A percentile compares a stretch with the other conserved stretches of the same genome.
Conservation (phyloP, 108 stramenopile genomes). For the Cyclotella sp. region DNA sequence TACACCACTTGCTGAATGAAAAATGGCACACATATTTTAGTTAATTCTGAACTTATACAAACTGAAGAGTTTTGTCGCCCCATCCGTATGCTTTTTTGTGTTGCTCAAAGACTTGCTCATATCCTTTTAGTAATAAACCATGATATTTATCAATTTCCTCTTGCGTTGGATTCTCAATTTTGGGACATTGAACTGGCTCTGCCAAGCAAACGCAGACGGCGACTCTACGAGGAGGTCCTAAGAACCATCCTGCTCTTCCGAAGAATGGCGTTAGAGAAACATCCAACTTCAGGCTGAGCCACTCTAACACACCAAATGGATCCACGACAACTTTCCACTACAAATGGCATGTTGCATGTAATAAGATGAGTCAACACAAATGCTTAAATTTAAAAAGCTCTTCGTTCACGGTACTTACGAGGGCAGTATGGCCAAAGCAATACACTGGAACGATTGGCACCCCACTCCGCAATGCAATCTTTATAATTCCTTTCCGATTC, state of each 20-base stretch:
- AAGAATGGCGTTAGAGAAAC: constrained; percentile 63
- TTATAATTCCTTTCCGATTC: constrained; percentile 71
- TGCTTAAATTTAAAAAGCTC: not conserved
- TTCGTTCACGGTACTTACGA: constrained; percentile 4
- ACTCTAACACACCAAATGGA: constrained; percentile 68
- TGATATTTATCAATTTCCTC: constrained; percentile 71
- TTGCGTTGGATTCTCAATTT: constrained; percentile 64
- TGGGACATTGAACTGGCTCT: constrained; percentile 64
- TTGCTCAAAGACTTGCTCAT: constrained; percentile 60
- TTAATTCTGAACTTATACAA: constrained; percentile 29
- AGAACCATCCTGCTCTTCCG: constrained; percentile 69
- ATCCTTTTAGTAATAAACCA: constrained; percentile 56
- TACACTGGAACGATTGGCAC: constrained; percentile 71
- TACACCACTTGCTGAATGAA: constrained; percentile 26
- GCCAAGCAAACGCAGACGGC: constrained; percentile 62
- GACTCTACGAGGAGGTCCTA: constrained; percentile 64
- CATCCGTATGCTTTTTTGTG: constrained; percentile 75
- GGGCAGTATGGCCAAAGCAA: constrained; percentile 68
- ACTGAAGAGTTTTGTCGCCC: constrained; percentile 47
- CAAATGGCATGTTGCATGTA: not conserved
- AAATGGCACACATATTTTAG: constrained; percentile 4
- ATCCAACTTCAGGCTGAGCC: constrained; percentile 44
- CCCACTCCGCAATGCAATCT: constrained; percentile 70
- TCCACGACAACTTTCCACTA: constrained; percentile 64
- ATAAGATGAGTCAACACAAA: not conserved